Percentiles rank a stretch among this genome's conserved stretches.
These are phyloP conservation scores for Hypomontagnella submonticulosa DNA, from an alignment of 495 filamentous ascomycete species.

Conservation along the genomic window DNA sequence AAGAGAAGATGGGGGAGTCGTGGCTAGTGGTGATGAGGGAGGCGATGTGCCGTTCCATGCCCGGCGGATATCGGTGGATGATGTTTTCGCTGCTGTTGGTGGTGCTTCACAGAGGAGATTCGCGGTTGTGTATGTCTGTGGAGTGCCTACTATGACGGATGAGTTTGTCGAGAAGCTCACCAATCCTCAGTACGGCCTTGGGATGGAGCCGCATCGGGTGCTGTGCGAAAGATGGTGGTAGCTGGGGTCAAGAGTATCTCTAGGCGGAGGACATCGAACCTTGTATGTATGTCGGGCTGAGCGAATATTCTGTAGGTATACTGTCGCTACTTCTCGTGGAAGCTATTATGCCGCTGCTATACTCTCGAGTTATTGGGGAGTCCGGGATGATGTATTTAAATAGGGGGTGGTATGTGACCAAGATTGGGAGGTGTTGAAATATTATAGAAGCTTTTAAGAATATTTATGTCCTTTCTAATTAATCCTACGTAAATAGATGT, in stretches of 20 bases:
- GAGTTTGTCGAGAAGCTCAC: slow-evolving; percentile 68
- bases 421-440: too few relatives aligned
- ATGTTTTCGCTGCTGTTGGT: slow-evolving; percentile 63
- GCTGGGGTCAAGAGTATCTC: not conserved
- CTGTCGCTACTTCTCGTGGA: too few relatives aligned
- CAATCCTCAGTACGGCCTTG: slow-evolving; percentile 56
- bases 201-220: slow-evolving; percentile 67
- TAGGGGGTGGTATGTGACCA: too few relatives aligned
- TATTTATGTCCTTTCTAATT: too few relatives aligned
- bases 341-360: too few relatives aligned
- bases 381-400: too few relatives aligned
- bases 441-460: too few relatives aligned
- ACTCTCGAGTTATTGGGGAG: too few relatives aligned
- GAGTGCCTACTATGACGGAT: slow-evolving; percentile 83
- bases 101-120: slow-evolving; percentile 53
- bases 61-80: slow-evolving; percentile 62
- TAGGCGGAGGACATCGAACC: too few relatives aligned
- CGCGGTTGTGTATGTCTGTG: slow-evolving; percentile 81
- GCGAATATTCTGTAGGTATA: too few relatives aligned
- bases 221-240: slow-evolving; percentile 93
- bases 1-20: slow-evolving; percentile 25
- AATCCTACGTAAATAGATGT: too few relatives aligned
- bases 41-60: slow-evolving; percentile 51
- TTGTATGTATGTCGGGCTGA: too few relatives aligned
- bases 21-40: slow-evolving; percentile 32